These are phyloP conservation scores for Oligophagozyma castellii DNA, from an alignment of 1,139 yeast genomes.

Conservation along the genomic window DNA sequence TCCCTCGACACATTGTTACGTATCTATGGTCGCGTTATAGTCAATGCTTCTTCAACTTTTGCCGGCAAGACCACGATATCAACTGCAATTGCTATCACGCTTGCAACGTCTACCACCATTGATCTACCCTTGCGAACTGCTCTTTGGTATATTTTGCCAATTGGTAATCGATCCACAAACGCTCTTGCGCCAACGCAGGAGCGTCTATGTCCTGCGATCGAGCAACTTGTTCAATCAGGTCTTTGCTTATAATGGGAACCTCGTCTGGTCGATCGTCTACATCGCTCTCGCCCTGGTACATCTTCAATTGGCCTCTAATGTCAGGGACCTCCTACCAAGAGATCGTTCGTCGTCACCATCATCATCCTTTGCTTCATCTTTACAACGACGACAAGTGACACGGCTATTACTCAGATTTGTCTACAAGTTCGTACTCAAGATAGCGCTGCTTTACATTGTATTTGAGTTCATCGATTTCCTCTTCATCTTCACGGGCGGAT, in stretches of 20 bases:
- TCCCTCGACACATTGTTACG: too few species aligned
- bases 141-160: slow-evolving; percentile 11
- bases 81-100: too few species aligned
- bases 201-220: slow-evolving; percentile 16
- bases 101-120: too few species aligned
- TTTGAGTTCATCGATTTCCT: slow-evolving; percentile 25
- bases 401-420: too few species aligned
- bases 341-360: slow-evolving; percentile 3
- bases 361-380: slow-evolving; percentile 1
- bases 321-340: slow-evolving; percentile 8
- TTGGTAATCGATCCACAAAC: slow-evolving; percentile 8
- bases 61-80: too few species aligned
- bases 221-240: slow-evolving; percentile 22
- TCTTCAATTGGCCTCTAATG: slow-evolving; percentile 5
- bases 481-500: slow-evolving; percentile 27
- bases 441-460: slow-evolving; percentile 9
- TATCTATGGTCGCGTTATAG: too few species aligned
- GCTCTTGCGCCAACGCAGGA: slow-evolving; percentile 9
- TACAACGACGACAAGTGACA: slow-evolving; percentile 15
- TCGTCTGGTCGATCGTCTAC: slow-evolving; percentile 22
- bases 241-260: slow-evolving; percentile 28
- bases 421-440: slow-evolving; percentile 21
- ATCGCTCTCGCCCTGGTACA: slow-evolving; percentile 8
- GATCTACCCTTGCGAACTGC: slow-evolving; percentile 13
- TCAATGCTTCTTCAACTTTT: too few species aligned